Conservation (phyloP, 345 rosid species). For the Pistacia atlantica region DNA sequence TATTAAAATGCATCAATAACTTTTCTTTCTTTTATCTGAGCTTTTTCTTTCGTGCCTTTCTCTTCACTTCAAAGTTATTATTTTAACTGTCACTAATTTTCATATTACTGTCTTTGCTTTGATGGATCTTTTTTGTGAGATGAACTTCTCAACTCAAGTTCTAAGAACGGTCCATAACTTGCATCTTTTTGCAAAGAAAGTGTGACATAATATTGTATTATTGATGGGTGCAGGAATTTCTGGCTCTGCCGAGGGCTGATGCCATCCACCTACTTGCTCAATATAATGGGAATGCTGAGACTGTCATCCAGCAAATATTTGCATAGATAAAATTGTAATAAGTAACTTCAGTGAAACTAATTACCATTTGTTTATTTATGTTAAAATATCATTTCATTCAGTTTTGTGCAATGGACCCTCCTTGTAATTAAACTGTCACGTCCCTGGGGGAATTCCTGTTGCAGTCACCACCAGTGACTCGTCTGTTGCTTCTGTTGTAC, state of each 20-base stretch:
- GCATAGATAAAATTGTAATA: slow-evolving; percentile 32
- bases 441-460: not conserved
- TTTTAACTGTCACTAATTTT: not conserved
- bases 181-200: not conserved
- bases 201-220: too few species aligned
- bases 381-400: slow-evolving; percentile 22
- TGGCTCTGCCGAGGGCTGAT: slow-evolving; percentile 94
- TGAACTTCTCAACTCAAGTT: not conserved
- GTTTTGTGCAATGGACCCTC: slow-evolving; percentile 14
- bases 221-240: slow-evolving; percentile 72
- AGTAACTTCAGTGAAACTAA: not conserved
- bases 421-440: not conserved
- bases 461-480: not conserved
- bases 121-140: not conserved
- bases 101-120: too few species aligned
- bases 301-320: slow-evolving; percentile 85
- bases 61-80: not conserved
- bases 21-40: not conserved
- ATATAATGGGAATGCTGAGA: slow-evolving; percentile 83
- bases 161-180: not conserved
- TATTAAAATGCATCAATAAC: not conserved
- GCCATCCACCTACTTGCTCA: slow-evolving; percentile 92
- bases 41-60: not conserved
- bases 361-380: slow-evolving; percentile 27
- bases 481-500: not conserved